Conservation (phyloP, 164 flowering plant species). For the Nelumbo lutea region DNA sequence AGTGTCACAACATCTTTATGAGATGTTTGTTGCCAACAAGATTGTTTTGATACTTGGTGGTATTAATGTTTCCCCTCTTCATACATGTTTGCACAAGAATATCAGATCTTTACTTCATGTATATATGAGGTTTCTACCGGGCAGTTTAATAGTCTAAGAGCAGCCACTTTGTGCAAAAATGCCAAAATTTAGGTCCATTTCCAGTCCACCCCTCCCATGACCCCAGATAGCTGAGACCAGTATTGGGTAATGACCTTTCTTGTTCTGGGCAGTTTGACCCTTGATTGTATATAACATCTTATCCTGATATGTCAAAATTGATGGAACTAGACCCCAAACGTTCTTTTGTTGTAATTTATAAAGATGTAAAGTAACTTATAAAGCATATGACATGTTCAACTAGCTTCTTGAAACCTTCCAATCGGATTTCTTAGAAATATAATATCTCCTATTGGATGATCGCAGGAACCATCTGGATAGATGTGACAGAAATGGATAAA, state of each 20-base stretch:
- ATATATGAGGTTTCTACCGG: no score
- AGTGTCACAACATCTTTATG: background rate
- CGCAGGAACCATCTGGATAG: conserved; percentile 80
- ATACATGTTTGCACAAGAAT: background rate
- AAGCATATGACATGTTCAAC: background rate
- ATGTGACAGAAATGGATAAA: conserved; percentile 74
- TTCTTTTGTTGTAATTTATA: background rate
- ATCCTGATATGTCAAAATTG: background rate
- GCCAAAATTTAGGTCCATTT: no score
- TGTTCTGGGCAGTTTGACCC: no score
- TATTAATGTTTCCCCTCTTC: background rate
- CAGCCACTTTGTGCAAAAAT: no score
- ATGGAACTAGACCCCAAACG: background rate
- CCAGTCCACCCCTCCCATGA: no score
- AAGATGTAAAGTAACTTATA: background rate
- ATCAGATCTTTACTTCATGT: background rate
- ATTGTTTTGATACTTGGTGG: background rate
- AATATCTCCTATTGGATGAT: conserved; percentile 4
- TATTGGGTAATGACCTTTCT: no score
- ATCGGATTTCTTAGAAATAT: no score
- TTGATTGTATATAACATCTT: background rate
- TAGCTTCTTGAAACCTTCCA: background rate
- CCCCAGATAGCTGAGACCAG: no score
- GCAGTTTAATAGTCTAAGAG: no score
- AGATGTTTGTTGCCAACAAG: background rate